Evolutionary conservation across 2,329 filamentous ascomycete genomes (phyloP), one percentile per base, ranked within the genome.

Genomic region (Chrysoporthe puriensis): DNA sequence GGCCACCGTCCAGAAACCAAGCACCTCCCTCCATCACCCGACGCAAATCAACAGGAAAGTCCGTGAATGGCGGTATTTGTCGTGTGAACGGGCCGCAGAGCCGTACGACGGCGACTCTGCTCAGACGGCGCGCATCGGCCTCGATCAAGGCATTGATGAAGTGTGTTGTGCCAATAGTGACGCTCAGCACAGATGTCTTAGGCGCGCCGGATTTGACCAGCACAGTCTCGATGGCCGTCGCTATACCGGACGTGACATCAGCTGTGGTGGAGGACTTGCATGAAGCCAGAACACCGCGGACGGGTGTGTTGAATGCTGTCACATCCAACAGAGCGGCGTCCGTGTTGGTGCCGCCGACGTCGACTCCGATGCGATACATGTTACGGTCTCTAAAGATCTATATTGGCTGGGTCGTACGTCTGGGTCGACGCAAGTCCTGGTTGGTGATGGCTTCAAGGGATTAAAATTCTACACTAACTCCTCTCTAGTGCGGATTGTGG

Each of bases 131-230:
- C 8, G 77, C 77, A 69, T 88, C 85, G 56, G 82, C 78, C 73
- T 88, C 84, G 0, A 88, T 78, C 2, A 88, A 83, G 9, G 85
- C 85, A 69, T 88, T 88, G 71, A 88, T 80, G 71, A 88, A 88
- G 68, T 88, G 85, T 0, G 86, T 88, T 1, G 83, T 85, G 63
- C 84, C 84, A 69, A 86, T 85, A 2, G 83, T 84, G 16, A 86
- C 80, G 68, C 81, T 82, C 16, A 81, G 79, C 21, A 86, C 77
- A 6, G 80, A 73, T 0, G 74, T 72, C 0, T 80, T 77, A 52
- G 72, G 68, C 44, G 81, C 74, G 57, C 60, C 64, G 42, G 61
- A 56, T 6, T 69, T 63, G 16, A 77, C 71, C 16, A 75, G 62
- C 68, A 86, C 79, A 77, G 85, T 82, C 34, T 76, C 74, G 66